Base-by-base conservation (phyloP, 768 basidiomycete species). In the Hypholoma sublateritium region DNA sequence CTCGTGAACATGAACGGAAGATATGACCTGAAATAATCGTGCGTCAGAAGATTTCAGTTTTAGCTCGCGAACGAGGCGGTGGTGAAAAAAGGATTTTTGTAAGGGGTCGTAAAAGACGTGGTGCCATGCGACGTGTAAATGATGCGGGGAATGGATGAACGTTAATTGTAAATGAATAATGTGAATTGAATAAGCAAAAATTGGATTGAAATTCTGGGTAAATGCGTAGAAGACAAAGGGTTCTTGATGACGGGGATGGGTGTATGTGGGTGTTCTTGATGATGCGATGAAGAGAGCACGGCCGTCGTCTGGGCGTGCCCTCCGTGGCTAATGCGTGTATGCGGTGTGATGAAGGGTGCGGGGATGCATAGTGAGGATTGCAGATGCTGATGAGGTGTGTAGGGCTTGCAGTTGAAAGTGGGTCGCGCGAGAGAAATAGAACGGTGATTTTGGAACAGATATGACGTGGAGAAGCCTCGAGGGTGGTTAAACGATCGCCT, bases 91-190 rank as follows among this genome's bases (percentile, higher is more conserved):
- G 52, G 44, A 48, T 46, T 55, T 45, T 42, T 59, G 53, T 58
- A 54, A 60, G 28, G 11, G 41, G 60, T 59, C 62, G 56, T 63
- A 46, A 64, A 62, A 58, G 48, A 59, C 65, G 64, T 72, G 53
- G 69, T 67, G 71, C 72, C 71, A 69, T 76, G 70, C 70, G 74
- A 72, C 62, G 71, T 76, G 72, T 62, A 63, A 70, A 56, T 54
- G 34, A 60, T 59, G 56, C 47, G 22, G 42, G 54, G 37, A 48
- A 58, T 55, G 48, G 43, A 32, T 35, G 34, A 22, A 22, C 24
- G 34, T 51, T 24, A 24, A 50, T 11, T 50, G 49, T 50, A 55
- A 53, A 45, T 45, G 56, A 52, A 58, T 53, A 53, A 58, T 53
- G 42, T 44, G 44, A 52, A 62, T 56, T 47, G 53, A 63, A 60